Evolutionary conservation across 495 filamentous ascomycete genomes (phyloP), one percentile per base, ranked within the genome.

Genomic region (Penicillium samsonianum): DNA sequence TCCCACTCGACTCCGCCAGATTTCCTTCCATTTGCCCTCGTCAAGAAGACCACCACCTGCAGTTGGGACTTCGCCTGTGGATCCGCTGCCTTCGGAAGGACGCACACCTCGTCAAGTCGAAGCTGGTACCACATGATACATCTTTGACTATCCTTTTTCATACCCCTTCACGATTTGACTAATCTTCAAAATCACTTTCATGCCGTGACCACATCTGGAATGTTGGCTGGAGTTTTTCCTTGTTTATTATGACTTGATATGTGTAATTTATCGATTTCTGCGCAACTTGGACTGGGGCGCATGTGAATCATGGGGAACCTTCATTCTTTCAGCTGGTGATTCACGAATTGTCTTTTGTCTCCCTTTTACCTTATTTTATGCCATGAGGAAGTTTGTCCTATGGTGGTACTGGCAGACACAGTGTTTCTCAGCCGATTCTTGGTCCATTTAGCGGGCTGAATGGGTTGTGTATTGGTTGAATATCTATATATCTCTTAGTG

Each of bases 31-130:
- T 17, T 17, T 12, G 17, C n/a, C 44, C n/a, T 22, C 43, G 4
- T 19, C 55, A 8, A 45, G 52, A 22, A 37, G 22, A 11, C 20
- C 42, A 11, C 20, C 42, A 17, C 17, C 49, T 28, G 23, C 43
- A 22, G 26, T n/a, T 38, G 28, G 14, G 14, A 1, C 19, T 11
- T 28, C 60, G 11, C 22, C 59, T 31, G 11, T 5, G n/a, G 40
- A 49, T 7, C n/a, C 28, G 22, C 11, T 26, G 7, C 19, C 52
- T 25, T 35, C 51, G 5, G 53, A 60, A n/a, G 33, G 54, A 23
- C 63, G 59, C 38, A 74, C 73, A 2, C 70, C 67, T 23, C 55
- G 58, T n/a, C 67, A 76, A 54, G 65, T 74, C 25, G 72, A 75
- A 60, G 70, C 72, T 28, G 70, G 67, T n/a, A 53, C 53, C 30